A percentile compares a stretch with the other conserved stretches of the same genome.
These are phyloP conservation scores for Serendipita vermifera DNA, from an alignment of 768 basidiomycete species.

Conservation along the genomic window DNA sequence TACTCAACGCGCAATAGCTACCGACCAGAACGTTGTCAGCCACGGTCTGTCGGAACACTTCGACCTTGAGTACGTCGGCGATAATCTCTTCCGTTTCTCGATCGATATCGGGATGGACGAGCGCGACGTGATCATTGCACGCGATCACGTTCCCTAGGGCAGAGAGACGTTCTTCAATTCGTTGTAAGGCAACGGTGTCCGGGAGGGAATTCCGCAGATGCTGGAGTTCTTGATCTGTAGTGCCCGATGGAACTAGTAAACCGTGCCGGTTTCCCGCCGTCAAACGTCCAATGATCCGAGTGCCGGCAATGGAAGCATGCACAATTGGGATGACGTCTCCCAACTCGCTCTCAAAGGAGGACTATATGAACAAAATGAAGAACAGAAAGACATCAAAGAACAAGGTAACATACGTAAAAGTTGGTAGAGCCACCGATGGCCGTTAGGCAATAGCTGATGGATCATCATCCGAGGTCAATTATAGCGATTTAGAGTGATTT, in stretches of 20 bases:
- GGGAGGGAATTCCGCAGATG: constrained; percentile 93
- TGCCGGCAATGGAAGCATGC: constrained; percentile 89
- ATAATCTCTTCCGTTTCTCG: constrained; percentile 99
- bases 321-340: constrained; percentile 91
- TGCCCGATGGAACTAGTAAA: constrained; percentile 86
- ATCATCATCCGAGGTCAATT: constrained; percentile 2
- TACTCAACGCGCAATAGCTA: constrained; percentile 87
- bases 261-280: constrained; percentile 96
- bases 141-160: constrained; percentile 98
- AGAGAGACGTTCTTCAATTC: constrained; percentile 92
- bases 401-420: constrained; percentile 50
- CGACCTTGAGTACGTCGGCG: constrained; percentile 96
- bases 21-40: constrained; percentile 96
- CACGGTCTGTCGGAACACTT: constrained; percentile 95
- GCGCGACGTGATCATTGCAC: constrained; percentile 96
- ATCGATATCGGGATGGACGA: constrained; percentile 96
- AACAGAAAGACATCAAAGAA: neutral
- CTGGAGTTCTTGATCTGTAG: constrained; percentile 96
- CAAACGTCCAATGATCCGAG: constrained; percentile 83
- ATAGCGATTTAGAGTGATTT: neutral
- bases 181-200: constrained; percentile 83
- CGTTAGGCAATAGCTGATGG: constrained; percentile 72
- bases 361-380: constrained; percentile 21
- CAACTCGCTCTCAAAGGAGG: constrained; percentile 89
- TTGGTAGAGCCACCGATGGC: constrained; percentile 92